Evolutionary conservation across 2,329 filamentous ascomycete genomes (phyloP).

Genomic region (Phialophora expanda): DNA sequence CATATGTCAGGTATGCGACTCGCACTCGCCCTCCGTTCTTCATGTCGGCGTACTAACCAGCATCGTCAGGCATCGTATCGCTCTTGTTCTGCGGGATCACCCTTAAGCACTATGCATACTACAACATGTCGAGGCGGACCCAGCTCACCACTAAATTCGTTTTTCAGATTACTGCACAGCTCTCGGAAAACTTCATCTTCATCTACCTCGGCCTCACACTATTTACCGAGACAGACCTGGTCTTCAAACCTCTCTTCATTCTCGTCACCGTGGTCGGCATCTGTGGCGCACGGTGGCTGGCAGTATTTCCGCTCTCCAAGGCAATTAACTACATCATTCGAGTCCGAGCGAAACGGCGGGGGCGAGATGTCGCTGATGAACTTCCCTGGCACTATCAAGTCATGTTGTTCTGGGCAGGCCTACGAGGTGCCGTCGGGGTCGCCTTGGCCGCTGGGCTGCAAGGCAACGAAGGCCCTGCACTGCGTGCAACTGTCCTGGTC

Average conservation of each 20-base stretch:
- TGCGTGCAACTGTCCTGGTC: slow-evolving; percentile 94
- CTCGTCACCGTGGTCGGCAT: slow-evolving; percentile 91
- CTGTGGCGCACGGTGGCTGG: slow-evolving; percentile 87
- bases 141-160: slow-evolving; percentile 98
- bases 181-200: slow-evolving; percentile 99
- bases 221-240: slow-evolving; percentile 85
- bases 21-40: background rate
- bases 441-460: slow-evolving; percentile 87
- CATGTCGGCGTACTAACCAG: slow-evolving; percentile 30
- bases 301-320: slow-evolving; percentile 89
- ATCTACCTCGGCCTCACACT: slow-evolving; percentile 95
- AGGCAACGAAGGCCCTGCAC: slow-evolving; percentile 78
- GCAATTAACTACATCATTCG: slow-evolving; percentile 92
- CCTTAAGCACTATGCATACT: slow-evolving; percentile 98
- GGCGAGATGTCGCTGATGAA: slow-evolving; percentile 80
- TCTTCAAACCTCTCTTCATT: slow-evolving; percentile 94
- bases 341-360: slow-evolving; percentile 78
- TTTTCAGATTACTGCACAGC: slow-evolving; percentile 90
- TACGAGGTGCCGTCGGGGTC: slow-evolving; percentile 93
- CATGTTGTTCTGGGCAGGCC: slow-evolving; percentile 99
- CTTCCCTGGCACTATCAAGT: slow-evolving; percentile 93
- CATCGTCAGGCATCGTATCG: slow-evolving; percentile 81
- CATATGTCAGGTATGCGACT: slow-evolving; percentile 82
- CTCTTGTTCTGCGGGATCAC: slow-evolving; percentile 97
- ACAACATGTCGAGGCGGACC: slow-evolving; percentile 98